Evolutionary conservation across 2,329 filamentous ascomycete genomes (phyloP), one percentile per base, ranked within the genome.

Genomic region (Penicillium sp.): DNA sequence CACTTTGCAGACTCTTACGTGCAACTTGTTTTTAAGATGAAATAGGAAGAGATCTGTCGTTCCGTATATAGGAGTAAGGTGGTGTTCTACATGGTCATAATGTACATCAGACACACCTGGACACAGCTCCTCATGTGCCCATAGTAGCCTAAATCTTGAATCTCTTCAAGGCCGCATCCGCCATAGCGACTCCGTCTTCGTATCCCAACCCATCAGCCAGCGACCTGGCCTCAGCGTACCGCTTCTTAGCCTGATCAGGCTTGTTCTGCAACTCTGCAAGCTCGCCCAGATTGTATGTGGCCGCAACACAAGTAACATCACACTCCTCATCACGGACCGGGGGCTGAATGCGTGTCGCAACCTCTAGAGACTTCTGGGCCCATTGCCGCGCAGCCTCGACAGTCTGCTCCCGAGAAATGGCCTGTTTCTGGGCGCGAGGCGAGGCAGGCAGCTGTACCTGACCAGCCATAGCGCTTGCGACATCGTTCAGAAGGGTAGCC

Each of bases 221-320:
- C 18, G 77, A 77, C 46, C 81, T 78, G 8, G 87, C 86, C 65
- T 95, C 81, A 46, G 78, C 72, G 64, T 88, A 95, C 63, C 80
- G 81, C 59, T 76, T 78, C 60, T 78, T 78, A 1, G 92, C 90
- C 57, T 87, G 78, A 3, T 74, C 73, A 1, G 76, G 62, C 59
- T 87, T 79, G 1, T 86, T 85, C 52, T 84, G 72, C 80, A 93
- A 84, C 57, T 87, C 83, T 0, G 88, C 86, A 58, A 96, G 85
- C 61, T 95, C 88, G 23, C 84, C 92, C 46, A 95, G 80, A 65
- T 95, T 95, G 68, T 89, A 87, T n/a, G 88, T 83, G 6, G 91
- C 87, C 5, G 86, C 87, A 2, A 86, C 87, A 63, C 91, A 96
- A 1, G 86, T 88, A 48, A 86, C 70, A 66, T 95, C 89, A 64